Percentiles rank a stretch among this genome's conserved stretches.
Evolutionary conservation across 2,329 filamentous ascomycete genomes (phyloP).

Genomic region (Paracoccidioides lutzii): DNA sequence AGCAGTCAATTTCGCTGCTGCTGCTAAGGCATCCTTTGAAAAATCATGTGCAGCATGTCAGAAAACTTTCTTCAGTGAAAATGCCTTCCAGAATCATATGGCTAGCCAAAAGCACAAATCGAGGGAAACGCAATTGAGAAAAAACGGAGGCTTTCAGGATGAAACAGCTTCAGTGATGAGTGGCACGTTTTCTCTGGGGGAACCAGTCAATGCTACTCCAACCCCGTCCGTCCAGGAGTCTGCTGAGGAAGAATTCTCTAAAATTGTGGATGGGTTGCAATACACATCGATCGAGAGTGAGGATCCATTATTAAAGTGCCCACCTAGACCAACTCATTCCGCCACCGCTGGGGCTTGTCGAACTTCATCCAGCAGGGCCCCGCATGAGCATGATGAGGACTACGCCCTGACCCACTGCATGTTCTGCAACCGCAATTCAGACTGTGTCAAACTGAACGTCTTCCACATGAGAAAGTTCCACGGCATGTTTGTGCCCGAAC

Average conservation of each 20-base stretch:
- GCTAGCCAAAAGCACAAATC: constrained; percentile 80
- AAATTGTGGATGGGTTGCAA: constrained; percentile 66
- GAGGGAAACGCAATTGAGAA: constrained; percentile 43
- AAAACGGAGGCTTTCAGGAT: constrained; percentile 40
- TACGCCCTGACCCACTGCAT: constrained; percentile 52
- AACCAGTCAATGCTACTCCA: constrained; percentile 45
- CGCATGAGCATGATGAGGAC: constrained; percentile 17
- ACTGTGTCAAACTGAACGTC: constrained; percentile 61
- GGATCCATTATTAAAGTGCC: constrained; percentile 30
- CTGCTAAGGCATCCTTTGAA: constrained; percentile 79
- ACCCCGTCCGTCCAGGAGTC: constrained; percentile 28
- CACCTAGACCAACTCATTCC: constrained; percentile 30
- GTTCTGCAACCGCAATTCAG: constrained; percentile 82
- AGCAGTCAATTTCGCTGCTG: constrained; percentile 68
- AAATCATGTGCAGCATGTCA: constrained; percentile 68
- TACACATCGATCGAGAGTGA: constrained; percentile 45
- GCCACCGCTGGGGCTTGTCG: constrained; percentile 20
- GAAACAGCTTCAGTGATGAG: constrained; percentile 73
- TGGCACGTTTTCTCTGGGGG: constrained; percentile 70
- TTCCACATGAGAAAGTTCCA: constrained; percentile 86
- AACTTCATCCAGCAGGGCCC: constrained; percentile 13
- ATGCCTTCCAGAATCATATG: constrained; percentile 86
- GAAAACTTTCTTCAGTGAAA: constrained; percentile 93
- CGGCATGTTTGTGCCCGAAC: constrained; percentile 92
- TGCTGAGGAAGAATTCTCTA: constrained; percentile 53